Evolutionary conservation across 371 early-diverging fungal genomes (phyloP).

Genomic region (Rhizopus sp.): DNA sequence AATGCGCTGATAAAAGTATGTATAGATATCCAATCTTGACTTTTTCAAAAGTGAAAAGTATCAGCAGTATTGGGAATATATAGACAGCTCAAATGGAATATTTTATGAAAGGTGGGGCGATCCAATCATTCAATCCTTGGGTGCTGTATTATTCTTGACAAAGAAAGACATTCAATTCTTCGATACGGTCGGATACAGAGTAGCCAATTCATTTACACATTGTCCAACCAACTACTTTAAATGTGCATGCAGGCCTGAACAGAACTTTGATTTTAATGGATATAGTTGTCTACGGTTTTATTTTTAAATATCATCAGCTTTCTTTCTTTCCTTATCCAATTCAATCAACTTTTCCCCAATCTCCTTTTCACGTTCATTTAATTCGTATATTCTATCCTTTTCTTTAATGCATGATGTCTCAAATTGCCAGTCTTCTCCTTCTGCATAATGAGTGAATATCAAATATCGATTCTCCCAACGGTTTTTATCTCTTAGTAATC

Average conservation of each 20-base stretch:
- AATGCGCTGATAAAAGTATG: background rate
- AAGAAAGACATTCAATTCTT: conserved; percentile 48
- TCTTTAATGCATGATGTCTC: conserved; percentile 33
- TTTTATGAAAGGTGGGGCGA: conserved; percentile 87
- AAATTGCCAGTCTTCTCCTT: conserved; percentile 37
- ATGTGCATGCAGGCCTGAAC: conserved; percentile 40
- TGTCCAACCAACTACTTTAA: conserved; percentile 36
- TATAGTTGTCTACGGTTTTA: conserved; percentile 43
- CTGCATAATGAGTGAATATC: conserved; percentile 33
- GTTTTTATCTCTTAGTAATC: conserved; percentile 51
- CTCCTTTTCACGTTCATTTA: conserved; percentile 12
- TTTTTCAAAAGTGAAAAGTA: conserved; percentile 62
- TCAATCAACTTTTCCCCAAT: conserved; percentile 15
- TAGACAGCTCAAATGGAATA: conserved; percentile 85
- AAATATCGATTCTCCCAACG: conserved; percentile 35
- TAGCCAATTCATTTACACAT: conserved; percentile 40
- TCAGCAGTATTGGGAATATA: conserved; percentile 72
- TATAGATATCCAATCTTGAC: conserved; percentile 42
- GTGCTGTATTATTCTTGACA: conserved; percentile 35
- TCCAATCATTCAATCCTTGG: conserved; percentile 46
- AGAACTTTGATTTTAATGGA: conserved; percentile 45
- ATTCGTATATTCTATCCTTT: conserved; percentile 25
- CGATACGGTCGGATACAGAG: conserved; percentile 46
- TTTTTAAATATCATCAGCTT: conserved; percentile 14
- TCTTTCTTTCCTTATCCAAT: conserved; percentile 21